Evolutionary conservation across 345 rosid genomes (phyloP).

Genomic region (Eucalyptus pauciflora): DNA sequence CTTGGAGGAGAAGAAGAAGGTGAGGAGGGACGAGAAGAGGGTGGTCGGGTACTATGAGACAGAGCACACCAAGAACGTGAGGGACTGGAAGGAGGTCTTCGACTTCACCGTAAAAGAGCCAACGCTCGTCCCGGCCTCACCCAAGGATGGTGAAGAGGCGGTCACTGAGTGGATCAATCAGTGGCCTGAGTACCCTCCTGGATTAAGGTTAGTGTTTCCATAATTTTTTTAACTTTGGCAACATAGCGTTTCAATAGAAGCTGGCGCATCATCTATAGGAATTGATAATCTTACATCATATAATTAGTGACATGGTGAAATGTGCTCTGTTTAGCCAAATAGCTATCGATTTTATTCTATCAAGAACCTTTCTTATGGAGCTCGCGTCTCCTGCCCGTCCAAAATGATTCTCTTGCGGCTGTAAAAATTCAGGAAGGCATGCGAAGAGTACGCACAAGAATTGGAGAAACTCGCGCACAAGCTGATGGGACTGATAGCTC

Average conservation of each 20-base stretch:
- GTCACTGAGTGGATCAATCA: slow-evolving; percentile 25
- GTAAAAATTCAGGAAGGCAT: slow-evolving; percentile 18
- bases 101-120: slow-evolving; percentile 39
- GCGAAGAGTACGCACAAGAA: slow-evolving; percentile 35
- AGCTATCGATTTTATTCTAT: background rate
- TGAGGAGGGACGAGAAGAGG: slow-evolving; percentile 31
- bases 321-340: background rate
- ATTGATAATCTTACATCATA: background rate
- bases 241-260: background rate
- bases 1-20: slow-evolving; percentile 35
- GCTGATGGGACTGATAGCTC: slow-evolving; percentile 34
- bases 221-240: rapidly evolving
- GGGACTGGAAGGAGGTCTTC: slow-evolving; percentile 64
- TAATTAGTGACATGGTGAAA: background rate
- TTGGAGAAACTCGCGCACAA: slow-evolving; percentile 31
- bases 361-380: background rate
- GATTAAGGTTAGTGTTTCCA: slow-evolving; percentile 20
- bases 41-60: slow-evolving; percentile 46
- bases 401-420: background rate
- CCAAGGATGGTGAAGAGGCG: slow-evolving; percentile 8
- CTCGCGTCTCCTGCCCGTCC: background rate
- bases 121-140: slow-evolving; percentile 35
- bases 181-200: slow-evolving; percentile 44
- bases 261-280: background rate
- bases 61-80: slow-evolving; percentile 57